Base-by-base conservation (phyloP, 768 basidiomycete genomes). In the Cubamyces sp. region DNA sequence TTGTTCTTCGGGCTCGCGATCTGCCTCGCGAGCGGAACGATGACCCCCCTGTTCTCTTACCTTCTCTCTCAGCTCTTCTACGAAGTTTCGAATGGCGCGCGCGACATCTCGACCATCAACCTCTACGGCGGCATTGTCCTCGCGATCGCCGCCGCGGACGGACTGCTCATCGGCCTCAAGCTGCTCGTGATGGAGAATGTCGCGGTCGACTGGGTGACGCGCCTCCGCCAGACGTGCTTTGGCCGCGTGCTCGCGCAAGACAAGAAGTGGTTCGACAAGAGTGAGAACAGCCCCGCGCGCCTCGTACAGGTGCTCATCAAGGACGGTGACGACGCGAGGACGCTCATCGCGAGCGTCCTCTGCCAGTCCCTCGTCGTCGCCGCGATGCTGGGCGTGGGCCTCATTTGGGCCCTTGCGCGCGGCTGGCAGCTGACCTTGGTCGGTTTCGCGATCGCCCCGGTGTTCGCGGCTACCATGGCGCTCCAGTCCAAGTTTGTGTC, bases 371-470 rank as follows among this genome's bases (percentile, higher is more conserved):
- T 88, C 39, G 91, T 94, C 19, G 91, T 96, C 15, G 62, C 75
- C 9, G 78, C 90, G 15, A 97, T 98, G 94, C 81, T 98, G 48
- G 72, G 82, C 0, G 78, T 96, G 2, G 96, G 95, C 8, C 74
- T 98, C 19, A 71, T 91, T 18, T 99, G 97, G 96, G 96, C 96
- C 0, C 79, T 98, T 73, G 81, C 84, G 1, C 77, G 82, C 30
- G 93, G 94, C 0, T 99, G 96, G 97, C 87, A 97, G 76, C 78
- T 98, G 66, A 96, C 94, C 0, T 82, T 98, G 18, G 92, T 91
- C 2, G 96, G 95, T 0, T 75, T 98, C 28, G 94, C 90, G 1
- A 84, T 98, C 47, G 92, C 85, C 0, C 96, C 95, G 0, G 82
- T 96, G 12, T 96, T 97, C 69, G 87, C 85, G 2, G 74, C 83